Base-by-base conservation (phyloP, 306 rosid genomes). In the Hippophae gyantsensis region DNA sequence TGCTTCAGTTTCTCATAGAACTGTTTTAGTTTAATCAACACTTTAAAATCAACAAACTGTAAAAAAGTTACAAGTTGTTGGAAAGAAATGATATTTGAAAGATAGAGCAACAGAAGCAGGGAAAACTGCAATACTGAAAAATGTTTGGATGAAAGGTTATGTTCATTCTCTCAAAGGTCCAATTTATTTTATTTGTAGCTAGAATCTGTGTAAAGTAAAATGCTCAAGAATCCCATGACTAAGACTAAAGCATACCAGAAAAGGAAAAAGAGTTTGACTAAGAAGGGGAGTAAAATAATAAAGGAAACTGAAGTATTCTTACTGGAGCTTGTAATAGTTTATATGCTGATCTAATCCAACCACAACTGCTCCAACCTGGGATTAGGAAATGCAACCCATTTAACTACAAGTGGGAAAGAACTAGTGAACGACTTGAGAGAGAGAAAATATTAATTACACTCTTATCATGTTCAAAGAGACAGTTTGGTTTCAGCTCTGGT, bases 291-390 rank as follows among this genome's bases (percentile, higher is more conserved):
- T 43, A 57, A n/a, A 64, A 46, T 18, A 11, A 52, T 63, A 43
- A 13, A 41, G 58, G 38, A 63, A 32, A 32, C 38, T 54, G 42
- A 32, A 50, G 57, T 52, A 38, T 75, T 71, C 95, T 83, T 83
- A 92, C 98, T 87, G 96, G 74, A 92, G 95, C 80, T 92, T 92
- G 87, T 85, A 85, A 79, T 87, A 87, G 84, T 87, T 92, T 18
- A 92, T 81, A 72, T 71, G 58, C 49, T 73, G 96, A 75, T 87
- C 98, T 67, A 87, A 13, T 63, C 98, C 98, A 65, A 92, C 98
- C 74, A 92, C 88, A 6, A 92, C 98, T 65, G 98, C 98, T 74
- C 96, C 98, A 71, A 92, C 96, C 96, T 92, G 89, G 62, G 58
- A 69, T 65, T 3, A 61, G 46, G 74, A 76, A 69, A 60, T 54